Percentiles rank a stretch among this genome's conserved stretches.
Conservation (phyloP, 139 green algal species). For the Picochlorum costavermella region DNA sequence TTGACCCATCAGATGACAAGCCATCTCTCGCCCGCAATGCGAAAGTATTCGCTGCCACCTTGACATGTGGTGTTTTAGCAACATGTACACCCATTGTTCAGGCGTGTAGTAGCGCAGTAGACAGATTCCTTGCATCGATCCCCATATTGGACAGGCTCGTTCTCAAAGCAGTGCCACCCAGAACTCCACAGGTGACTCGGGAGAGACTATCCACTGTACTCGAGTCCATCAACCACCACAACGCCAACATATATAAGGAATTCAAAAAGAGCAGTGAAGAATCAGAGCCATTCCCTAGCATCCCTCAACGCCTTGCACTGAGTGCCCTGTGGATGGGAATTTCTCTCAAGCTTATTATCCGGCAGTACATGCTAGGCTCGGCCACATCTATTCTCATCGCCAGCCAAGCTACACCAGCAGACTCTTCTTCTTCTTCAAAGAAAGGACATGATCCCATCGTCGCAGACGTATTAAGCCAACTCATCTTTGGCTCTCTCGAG, state of each 20-base stretch:
- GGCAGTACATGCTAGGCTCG: not conserved
- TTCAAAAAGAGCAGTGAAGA: not conserved
- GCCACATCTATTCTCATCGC: not conserved
- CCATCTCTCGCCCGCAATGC: not conserved
- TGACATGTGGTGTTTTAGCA: not conserved
- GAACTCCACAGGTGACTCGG: not conserved
- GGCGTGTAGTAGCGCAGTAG: too few relatives aligned
- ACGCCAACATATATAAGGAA: too few relatives aligned
- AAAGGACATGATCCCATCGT: not conserved
- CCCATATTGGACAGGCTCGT: too few relatives aligned
- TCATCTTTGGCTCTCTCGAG: not conserved
- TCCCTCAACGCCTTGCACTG: not conserved
- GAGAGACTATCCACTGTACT: not conserved
- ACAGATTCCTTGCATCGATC: too few relatives aligned
- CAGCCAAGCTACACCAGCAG: not conserved
- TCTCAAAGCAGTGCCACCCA: too few relatives aligned
- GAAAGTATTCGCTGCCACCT: not conserved
- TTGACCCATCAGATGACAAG: not conserved
- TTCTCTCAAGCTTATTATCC: not conserved
- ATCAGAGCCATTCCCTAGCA: not conserved
- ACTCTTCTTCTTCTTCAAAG: not conserved
- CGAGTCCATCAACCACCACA: too few relatives aligned
- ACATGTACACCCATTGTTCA: too few relatives aligned
- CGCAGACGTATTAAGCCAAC: not conserved
- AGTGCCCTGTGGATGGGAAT: conserved; percentile 3